These are phyloP conservation scores for Epichloe gansuensis DNA, from an alignment of 2,329 filamentous ascomycete genomes.

Conservation along the genomic window DNA sequence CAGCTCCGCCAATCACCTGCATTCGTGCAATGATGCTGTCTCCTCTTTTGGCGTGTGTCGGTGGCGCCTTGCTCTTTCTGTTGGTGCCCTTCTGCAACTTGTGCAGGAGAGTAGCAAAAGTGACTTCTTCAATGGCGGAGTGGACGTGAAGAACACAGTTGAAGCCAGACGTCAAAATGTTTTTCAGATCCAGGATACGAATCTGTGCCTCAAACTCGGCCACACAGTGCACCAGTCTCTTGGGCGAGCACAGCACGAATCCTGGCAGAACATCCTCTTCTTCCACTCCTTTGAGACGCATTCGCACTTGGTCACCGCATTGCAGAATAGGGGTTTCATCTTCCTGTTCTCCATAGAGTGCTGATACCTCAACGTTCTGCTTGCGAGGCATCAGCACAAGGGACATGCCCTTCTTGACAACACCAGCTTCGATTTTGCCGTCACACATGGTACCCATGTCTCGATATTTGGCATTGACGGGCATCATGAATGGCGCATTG, in stretches of 20 bases:
- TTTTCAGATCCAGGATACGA: slow-evolving; percentile 86
- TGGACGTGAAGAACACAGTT: slow-evolving; percentile 98
- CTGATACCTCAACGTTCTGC: slow-evolving; percentile 65
- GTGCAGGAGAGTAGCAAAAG: slow-evolving; percentile 76
- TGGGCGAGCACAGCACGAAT: slow-evolving; percentile 91
- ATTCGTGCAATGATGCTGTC: slow-evolving; percentile 84
- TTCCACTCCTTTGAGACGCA: slow-evolving; percentile 87
- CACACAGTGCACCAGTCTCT: slow-evolving; percentile 86
- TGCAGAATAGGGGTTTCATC: slow-evolving; percentile 73
- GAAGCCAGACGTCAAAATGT: slow-evolving; percentile 84
- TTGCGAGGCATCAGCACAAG: slow-evolving; percentile 95
- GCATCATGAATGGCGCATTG: slow-evolving; percentile 99
- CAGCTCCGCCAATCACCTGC: slow-evolving; percentile 73
- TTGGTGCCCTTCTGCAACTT: slow-evolving; percentile 91
- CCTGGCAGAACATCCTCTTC: slow-evolving; percentile 94
- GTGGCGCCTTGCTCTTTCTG: slow-evolving; percentile 84
- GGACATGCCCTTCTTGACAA: slow-evolving; percentile 77
- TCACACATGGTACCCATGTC: slow-evolving; percentile 97
- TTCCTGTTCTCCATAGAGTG: slow-evolving; percentile 90
- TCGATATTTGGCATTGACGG: slow-evolving; percentile 86
- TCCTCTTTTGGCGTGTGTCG: slow-evolving; percentile 74
- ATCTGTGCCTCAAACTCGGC: slow-evolving; percentile 90
- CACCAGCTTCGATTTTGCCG: slow-evolving; percentile 90
- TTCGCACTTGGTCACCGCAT: slow-evolving; percentile 87
- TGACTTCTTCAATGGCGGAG: slow-evolving; percentile 94